These are phyloP conservation scores for Tylopilus vinaceipallidus DNA, from an alignment of 768 basidiomycete species.

Conservation along the genomic window DNA sequence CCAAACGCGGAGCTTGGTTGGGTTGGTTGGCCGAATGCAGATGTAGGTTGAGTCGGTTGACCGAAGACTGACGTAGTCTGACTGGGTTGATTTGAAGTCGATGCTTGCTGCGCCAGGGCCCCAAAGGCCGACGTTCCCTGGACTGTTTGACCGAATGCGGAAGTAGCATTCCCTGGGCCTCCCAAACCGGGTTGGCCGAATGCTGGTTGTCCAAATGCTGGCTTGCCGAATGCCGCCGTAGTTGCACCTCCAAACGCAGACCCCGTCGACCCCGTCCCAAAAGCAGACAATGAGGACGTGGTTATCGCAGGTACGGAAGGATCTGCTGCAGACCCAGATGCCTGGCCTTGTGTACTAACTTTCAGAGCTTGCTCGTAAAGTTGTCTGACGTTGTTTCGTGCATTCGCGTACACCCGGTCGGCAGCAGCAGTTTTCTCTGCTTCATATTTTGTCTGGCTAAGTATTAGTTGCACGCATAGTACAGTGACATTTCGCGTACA, in stretches of 20 bases:
- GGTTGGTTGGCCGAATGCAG: slow-evolving; percentile 34
- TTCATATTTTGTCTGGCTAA: slow-evolving; percentile 55
- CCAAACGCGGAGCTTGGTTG: slow-evolving; percentile 38
- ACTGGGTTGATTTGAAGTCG: slow-evolving; percentile 39
- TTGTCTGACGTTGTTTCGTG: slow-evolving; percentile 46
- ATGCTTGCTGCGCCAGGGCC: slow-evolving; percentile 29
- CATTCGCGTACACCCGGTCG: slow-evolving; percentile 47
- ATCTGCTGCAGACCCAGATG: slow-evolving; percentile 5
- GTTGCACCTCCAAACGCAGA: slow-evolving; percentile 34
- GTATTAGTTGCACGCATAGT: slow-evolving; percentile 1
- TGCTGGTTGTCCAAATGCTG: slow-evolving; percentile 37
- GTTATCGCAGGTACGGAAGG: slow-evolving; percentile 21
- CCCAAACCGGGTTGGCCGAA: slow-evolving; percentile 40
- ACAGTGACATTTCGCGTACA: slow-evolving; percentile 42
- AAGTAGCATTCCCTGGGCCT: slow-evolving; percentile 4
- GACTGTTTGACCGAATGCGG: slow-evolving; percentile 29
- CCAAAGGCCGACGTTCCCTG: slow-evolving; percentile 36
- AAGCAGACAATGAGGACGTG: slow-evolving; percentile 35
- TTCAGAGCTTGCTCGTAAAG: slow-evolving; percentile 53
- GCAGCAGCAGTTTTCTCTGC: slow-evolving; percentile 51
- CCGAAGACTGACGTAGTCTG: slow-evolving; percentile 38
- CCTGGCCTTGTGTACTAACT: slow-evolving; percentile 33
- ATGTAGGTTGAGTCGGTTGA: slow-evolving; percentile 25
- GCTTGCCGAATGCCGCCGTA: slow-evolving; percentile 22
- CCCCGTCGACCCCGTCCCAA: slow-evolving; percentile 33